These are phyloP conservation scores for Epichloe sibirici DNA, from an alignment of 2,329 filamentous ascomycete genomes.

Conservation along the genomic window DNA sequence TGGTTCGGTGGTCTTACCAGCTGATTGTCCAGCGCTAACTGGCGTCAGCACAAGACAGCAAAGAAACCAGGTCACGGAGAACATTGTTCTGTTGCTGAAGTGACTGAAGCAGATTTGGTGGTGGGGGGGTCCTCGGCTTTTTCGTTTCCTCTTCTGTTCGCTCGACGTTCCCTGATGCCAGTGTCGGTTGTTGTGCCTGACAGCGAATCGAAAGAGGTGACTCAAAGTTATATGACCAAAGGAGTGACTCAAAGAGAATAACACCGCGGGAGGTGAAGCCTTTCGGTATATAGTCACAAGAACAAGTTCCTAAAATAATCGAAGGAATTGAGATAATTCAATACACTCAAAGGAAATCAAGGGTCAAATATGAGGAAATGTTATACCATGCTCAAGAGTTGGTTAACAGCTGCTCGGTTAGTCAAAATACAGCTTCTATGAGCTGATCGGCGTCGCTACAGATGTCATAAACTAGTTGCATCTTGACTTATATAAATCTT, in stretches of 20 bases:
- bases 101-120: neutral
- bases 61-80: neutral
- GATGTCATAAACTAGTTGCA: too few relatives aligned
- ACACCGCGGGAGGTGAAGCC: too few relatives aligned
- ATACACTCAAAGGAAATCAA: neutral
- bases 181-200: neutral
- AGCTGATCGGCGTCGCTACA: neutral
- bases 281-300: neutral
- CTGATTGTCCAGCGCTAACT: neutral
- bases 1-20: neutral
- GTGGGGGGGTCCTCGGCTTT: neutral
- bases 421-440: neutral
- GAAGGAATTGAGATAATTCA: neutral
- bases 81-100: neutral
- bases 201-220: neutral
- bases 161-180: too few relatives aligned
- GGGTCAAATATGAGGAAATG: neutral
- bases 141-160: neutral
- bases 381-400: neutral
- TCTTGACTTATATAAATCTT: too few relatives aligned
- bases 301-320: neutral
- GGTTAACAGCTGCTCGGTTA: neutral
- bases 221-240: neutral
- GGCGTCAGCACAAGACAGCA: constrained; percentile 1
- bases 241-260: too few relatives aligned